Base-by-base conservation (phyloP, 2,329 filamentous ascomycete species). In the Pseudogymnoascus sp. region DNA sequence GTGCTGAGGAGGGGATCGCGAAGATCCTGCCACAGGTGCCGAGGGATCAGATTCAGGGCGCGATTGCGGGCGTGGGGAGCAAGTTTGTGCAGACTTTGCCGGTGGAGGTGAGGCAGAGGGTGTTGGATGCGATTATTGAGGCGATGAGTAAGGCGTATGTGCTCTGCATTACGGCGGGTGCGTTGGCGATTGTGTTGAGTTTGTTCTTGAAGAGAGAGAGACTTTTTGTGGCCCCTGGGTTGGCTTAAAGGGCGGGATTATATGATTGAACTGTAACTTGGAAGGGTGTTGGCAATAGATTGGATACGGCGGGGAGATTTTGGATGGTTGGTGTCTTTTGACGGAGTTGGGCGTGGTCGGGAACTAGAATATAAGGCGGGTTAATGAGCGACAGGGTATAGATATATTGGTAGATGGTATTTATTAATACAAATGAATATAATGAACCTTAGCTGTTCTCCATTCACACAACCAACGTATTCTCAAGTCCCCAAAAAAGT, bases 171-270 rank as follows among this genome's bases (percentile, higher is more conserved):
- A 69, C 66, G 2, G 68, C 70, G 1, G 74, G 73, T 4, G 68
- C 71, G 9, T 40, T 75, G 17, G 66, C 66, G 0, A n/a, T 71
- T 29, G 64, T 74, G 15, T 64, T 69, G 44, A 72, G 71, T 41
- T 36, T 71, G n/a, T 64, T 66, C 5, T 70, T 75, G 71, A 74
- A 73, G 68, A 66, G 70, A 50, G 73, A 74, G 64, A 72, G 69
- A 61, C 61, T 74, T 37, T 74, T 74, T 61, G 65, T 72, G 33
- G 33, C 17, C 33, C 57, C 57, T 39, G 57, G 33, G 5, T 54
- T 54, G 29, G 47, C 47, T 33, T 54, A 9, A 17, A 21, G n/a
- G 8, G 3, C 17, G 9, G 39, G n/a, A 8, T 54, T 5, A 8
- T n/a, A 11, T 17, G 2, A 2, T 8, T 54, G 9, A 31, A 2